Evolutionary conservation across 257 asterid genomes (phyloP), one percentile per base, ranked within the genome.

Genomic region (Jasminum sambac): DNA sequence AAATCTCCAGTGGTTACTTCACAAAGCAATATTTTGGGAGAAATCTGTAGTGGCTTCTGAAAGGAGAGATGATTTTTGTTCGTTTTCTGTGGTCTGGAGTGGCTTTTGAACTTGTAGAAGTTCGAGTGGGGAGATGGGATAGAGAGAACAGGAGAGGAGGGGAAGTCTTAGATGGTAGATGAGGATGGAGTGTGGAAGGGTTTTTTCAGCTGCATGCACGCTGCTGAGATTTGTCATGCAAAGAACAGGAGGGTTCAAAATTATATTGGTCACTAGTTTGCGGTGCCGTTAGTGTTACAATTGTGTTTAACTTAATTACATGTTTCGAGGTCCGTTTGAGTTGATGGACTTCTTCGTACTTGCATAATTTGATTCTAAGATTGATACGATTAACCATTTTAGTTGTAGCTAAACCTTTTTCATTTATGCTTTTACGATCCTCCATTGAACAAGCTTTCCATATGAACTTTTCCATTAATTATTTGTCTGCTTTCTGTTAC

Each of bases 401-500:
- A 72, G 40, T 6, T 38, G 37, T 36, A 24, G 73, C 66, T 59
- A 44, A 68, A 30, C 2, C 26, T 60, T 55, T 46, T 50, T 2
- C 41, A 19, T 42, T 37, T 23, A n/a, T 44, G 21, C 63, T 68
- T 69, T 72, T 67, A 44, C 41, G 63, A 40, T 69, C 55, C 57
- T 70, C 34, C 19, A 34, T 10, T 68, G 11, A 30, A 63, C 63
- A 67, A 34, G 66, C 44, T 46, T 17, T 38, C 25, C 26, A 60
- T 70, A 21, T 41, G 41, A 37, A 44, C 30, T 16, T 64, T 69
- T 72, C 37, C 38, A 40, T 63, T 34, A 55, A 64, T 64, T 52
- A 68, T 76, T 70, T 67, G 67, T 30, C 72, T 63, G 60, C 46
- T 67, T 71, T 68, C 64, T 67, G 62, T 58, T 58, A 58, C 70